phyloP scores from a whole-genome alignment of 192 early-diverging fungal species.

The Backusella westeae region DNA sequence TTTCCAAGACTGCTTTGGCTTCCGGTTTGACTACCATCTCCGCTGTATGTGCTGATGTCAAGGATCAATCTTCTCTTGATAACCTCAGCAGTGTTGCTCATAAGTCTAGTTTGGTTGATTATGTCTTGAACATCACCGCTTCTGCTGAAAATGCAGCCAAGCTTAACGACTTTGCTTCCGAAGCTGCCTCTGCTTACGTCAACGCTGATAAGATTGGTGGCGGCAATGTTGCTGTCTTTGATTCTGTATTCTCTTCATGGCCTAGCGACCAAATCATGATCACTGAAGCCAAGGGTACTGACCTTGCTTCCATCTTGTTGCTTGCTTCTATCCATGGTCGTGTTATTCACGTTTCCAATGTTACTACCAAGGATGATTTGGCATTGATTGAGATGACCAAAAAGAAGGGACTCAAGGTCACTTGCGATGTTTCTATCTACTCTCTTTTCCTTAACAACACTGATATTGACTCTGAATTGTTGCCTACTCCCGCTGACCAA shows the following conservation, averaged over 20 bases:
- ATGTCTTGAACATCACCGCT: constrained; percentile 66
- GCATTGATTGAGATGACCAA: constrained; percentile 83
- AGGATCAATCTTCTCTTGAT: constrained; percentile 40
- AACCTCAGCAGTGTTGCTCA: constrained; percentile 52
- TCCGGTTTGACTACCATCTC: constrained; percentile 85
- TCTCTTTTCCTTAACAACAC: constrained; percentile 67
- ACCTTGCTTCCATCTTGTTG: constrained; percentile 86
- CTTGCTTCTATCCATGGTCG: constrained; percentile 81
- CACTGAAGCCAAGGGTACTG: constrained; percentile 81
- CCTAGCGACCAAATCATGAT: constrained; percentile 69
- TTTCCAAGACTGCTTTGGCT: constrained; percentile 71
- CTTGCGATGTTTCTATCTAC: constrained; percentile 90
- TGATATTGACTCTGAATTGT: constrained; percentile 24
- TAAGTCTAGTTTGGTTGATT: constrained; percentile 70
- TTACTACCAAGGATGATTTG: constrained; percentile 81
- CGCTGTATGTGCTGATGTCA: constrained; percentile 52
- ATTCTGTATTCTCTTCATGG: constrained; percentile 81
- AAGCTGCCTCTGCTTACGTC: constrained; percentile 58
- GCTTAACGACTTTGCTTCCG: constrained; percentile 39
- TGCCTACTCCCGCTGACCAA: constrained; percentile 58
- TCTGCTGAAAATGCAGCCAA: constrained; percentile 59
- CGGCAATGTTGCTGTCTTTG: constrained; percentile 59
- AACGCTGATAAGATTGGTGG: constrained; percentile 53
- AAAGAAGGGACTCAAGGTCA: constrained; percentile 81
- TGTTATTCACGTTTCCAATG: constrained; percentile 84